phyloP scores from a whole-genome alignment of 108 stramenopile genomes.

The Conticribra weissflogii region DNA sequence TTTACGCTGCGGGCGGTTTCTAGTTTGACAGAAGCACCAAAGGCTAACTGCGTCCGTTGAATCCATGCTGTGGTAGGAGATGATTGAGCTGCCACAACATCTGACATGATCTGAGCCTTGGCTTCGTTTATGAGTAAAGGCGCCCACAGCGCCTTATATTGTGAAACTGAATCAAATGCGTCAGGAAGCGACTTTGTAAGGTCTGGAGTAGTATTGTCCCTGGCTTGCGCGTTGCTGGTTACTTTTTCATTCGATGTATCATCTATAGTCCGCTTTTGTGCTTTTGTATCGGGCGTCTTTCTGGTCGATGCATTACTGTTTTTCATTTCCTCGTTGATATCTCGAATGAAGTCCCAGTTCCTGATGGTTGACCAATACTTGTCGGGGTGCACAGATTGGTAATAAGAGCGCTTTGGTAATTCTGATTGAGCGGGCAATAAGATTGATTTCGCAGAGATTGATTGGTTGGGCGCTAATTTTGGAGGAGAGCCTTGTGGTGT shows the following conservation, averaged over 20 bases:
- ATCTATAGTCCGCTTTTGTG: constrained; percentile 15
- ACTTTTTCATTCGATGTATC: background rate
- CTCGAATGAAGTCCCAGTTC: constrained; percentile 46
- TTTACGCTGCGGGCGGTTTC: constrained; percentile 36
- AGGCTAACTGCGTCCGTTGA: constrained; percentile 5
- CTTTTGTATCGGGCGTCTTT: constrained; percentile 6
- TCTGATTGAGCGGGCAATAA: background rate
- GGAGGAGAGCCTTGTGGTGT: background rate
- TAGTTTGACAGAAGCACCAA: constrained; percentile 30
- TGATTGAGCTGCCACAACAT: constrained; percentile 43
- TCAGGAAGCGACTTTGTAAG: constrained; percentile 30
- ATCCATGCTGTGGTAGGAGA: constrained; percentile 32
- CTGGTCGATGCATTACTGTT: background rate
- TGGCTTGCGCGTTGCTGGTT: background rate
- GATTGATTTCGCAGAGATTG: background rate
- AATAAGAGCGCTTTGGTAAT: constrained; percentile 26
- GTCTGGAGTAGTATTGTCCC: background rate
- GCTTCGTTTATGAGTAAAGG: constrained; percentile 50
- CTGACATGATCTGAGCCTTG: constrained; percentile 57
- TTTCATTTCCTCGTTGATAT: constrained; percentile 38
- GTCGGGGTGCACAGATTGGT: constrained; percentile 42
- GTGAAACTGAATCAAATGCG: constrained; percentile 45
- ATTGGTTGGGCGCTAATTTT: background rate
- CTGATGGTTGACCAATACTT: constrained; percentile 41
- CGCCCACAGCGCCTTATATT: constrained; percentile 55